These are phyloP conservation scores for Candida vaughaniae DNA, from an alignment of 805 yeast genomes.

Conservation along the genomic window DNA sequence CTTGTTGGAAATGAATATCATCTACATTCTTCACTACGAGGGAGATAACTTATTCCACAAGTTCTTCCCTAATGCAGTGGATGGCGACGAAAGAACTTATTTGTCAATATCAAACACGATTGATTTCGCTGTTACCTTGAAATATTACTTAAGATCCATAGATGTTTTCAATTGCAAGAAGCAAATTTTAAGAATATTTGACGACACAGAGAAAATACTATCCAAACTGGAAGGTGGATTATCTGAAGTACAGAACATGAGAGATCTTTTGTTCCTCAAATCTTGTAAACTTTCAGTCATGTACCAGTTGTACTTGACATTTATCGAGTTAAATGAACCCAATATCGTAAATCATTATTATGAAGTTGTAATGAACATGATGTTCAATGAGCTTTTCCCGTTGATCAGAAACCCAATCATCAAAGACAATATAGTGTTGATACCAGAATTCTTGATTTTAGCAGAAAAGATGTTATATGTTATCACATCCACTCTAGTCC, in stretches of 20 bases:
- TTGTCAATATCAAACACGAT: background rate
- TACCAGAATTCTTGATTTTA: background rate
- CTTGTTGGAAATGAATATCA: slow-evolving; percentile 1
- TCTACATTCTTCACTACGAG: background rate
- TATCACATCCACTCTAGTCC: background rate
- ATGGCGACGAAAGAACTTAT: background rate
- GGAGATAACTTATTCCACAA: background rate
- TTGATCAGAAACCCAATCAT: background rate
- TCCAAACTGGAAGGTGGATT: background rate
- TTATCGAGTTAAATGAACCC: background rate
- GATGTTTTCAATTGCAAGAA: slow-evolving; percentile 5
- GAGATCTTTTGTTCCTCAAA: slow-evolving; percentile 2
- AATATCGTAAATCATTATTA: background rate
- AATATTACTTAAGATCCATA: background rate
- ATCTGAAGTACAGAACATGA: slow-evolving; percentile 1
- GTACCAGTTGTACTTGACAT: slow-evolving; percentile 3
- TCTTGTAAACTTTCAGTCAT: slow-evolving; percentile 5
- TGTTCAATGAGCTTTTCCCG: slow-evolving; percentile 1
- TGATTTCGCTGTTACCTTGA: slow-evolving; percentile 1
- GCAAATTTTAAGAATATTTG: slow-evolving; percentile 1
- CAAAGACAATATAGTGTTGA: background rate
- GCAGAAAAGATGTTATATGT: slow-evolving; percentile 2
- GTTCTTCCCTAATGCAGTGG: background rate
- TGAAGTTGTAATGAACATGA: background rate
- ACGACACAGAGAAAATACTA: background rate